Evolutionary conservation across 306 rosid species (phyloP).

Genomic region (Casuarina equisetifolia): DNA sequence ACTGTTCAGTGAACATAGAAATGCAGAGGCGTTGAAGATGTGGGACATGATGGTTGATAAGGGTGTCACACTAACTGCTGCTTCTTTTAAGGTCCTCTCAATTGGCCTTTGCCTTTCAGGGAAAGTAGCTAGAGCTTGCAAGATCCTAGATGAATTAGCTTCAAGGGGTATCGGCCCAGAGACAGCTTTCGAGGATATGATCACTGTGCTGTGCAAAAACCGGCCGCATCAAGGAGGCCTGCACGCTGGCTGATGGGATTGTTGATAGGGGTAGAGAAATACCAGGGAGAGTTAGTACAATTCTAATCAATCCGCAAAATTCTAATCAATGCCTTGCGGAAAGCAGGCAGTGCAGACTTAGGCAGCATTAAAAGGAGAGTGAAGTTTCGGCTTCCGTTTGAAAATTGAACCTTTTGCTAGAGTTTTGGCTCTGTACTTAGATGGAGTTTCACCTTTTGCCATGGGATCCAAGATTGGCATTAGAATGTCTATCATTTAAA

Average conservation of each 20-base stretch:
- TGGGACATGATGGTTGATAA: slow-evolving; percentile 86
- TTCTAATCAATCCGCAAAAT: slow-evolving; percentile 66
- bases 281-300: slow-evolving; percentile 76
- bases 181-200: slow-evolving; percentile 23
- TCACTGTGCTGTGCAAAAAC: slow-evolving; percentile 49
- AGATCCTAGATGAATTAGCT: slow-evolving; percentile 82
- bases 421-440: background rate
- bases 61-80: slow-evolving; percentile 76
- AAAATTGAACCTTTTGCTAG: background rate
- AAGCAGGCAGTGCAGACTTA: slow-evolving; percentile 75
- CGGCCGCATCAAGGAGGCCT: slow-evolving; percentile 66
- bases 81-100: slow-evolving; percentile 80
- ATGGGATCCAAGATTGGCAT: background rate
- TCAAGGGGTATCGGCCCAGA: slow-evolving; percentile 80
- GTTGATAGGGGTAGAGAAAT: slow-evolving; percentile 88
- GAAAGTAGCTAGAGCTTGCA: slow-evolving; percentile 86
- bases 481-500: background rate
- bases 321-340: slow-evolving; percentile 80
- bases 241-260: slow-evolving; percentile 92
- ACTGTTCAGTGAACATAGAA: slow-evolving; percentile 65
- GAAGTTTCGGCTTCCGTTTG: slow-evolving; percentile 56
- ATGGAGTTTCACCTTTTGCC: background rate
- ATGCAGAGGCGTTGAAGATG: slow-evolving; percentile 72
- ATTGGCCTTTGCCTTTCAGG: slow-evolving; percentile 82
- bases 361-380: slow-evolving; percentile 81